Evolutionary conservation across 129 eudicot species (phyloP).

Genomic region (Tanacetum coccineum): DNA sequence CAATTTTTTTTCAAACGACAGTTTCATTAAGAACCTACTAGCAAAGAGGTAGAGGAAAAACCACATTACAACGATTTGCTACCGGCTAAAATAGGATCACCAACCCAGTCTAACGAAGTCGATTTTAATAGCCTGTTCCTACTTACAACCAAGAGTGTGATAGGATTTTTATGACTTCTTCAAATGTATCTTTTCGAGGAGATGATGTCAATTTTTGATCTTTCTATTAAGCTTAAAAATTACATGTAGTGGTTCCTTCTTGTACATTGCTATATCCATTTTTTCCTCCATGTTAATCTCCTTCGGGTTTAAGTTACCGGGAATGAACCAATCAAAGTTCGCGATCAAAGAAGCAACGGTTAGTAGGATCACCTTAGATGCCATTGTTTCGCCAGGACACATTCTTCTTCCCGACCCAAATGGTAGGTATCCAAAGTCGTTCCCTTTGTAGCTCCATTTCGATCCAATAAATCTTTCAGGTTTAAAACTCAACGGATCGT

Average conservation of each 20-base stretch:
- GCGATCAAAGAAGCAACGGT: slow-evolving; percentile 22
- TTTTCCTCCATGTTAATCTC: slow-evolving; percentile 9
- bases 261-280: slow-evolving; percentile 19
- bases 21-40: too few relatives aligned
- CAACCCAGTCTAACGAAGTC: too few relatives aligned
- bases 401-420: slow-evolving; percentile 26
- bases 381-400: slow-evolving; percentile 18
- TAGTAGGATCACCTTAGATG: slow-evolving; percentile 18
- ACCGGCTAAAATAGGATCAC: too few relatives aligned
- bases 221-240: neutral
- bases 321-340: slow-evolving; percentile 27
- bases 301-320: neutral
- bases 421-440: slow-evolving; percentile 15
- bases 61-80: too few relatives aligned
- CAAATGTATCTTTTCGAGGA: too few relatives aligned
- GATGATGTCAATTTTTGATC: too few relatives aligned
- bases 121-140: too few relatives aligned
- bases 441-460: slow-evolving; percentile 14
- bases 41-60: too few relatives aligned
- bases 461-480: slow-evolving; percentile 23
- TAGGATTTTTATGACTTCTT: too few relatives aligned
- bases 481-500: slow-evolving; percentile 19
- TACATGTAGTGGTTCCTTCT: slow-evolving; percentile 19
- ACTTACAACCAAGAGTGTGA: too few relatives aligned
- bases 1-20: too few relatives aligned